These are phyloP conservation scores for Clonostachys solani DNA, from an alignment of 2,329 filamentous ascomycete genomes.

Conservation along the genomic window DNA sequence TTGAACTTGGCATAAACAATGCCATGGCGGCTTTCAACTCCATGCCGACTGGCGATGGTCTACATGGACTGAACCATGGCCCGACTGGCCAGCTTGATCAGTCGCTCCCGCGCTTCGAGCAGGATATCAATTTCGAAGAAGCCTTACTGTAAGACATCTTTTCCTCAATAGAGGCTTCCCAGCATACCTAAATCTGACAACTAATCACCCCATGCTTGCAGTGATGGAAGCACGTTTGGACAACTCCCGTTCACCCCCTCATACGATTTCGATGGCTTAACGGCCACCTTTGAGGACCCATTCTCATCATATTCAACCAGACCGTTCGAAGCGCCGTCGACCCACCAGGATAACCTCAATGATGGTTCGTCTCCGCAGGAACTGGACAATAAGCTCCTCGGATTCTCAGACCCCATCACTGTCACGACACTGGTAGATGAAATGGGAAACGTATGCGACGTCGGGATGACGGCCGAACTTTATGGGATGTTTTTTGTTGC, in stretches of 20 bases:
- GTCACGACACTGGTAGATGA: slow-evolving; percentile 63
- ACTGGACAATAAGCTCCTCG: slow-evolving; percentile 67
- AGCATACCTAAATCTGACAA: no score
- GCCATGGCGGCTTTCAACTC: slow-evolving; percentile 56
- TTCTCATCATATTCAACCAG: slow-evolving; percentile 51
- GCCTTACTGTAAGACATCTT: slow-evolving; percentile 45
- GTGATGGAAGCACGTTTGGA: slow-evolving; percentile 25
- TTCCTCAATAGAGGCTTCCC: not conserved
- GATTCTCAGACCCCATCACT: slow-evolving; percentile 62
- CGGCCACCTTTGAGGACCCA: slow-evolving; percentile 61
- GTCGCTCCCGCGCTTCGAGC: slow-evolving; percentile 45
- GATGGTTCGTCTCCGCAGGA: slow-evolving; percentile 49
- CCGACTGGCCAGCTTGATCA: slow-evolving; percentile 24
- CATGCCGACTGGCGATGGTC: slow-evolving; percentile 43
- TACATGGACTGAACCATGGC: slow-evolving; percentile 36
- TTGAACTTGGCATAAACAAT: slow-evolving; percentile 25
- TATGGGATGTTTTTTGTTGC: slow-evolving; percentile 89
- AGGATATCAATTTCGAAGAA: slow-evolving; percentile 51
- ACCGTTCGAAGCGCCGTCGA: slow-evolving; percentile 37
- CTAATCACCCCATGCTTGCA: slow-evolving; percentile 6
- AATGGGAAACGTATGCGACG: slow-evolving; percentile 55
- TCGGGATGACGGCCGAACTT: slow-evolving; percentile 68
- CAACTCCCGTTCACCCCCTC: slow-evolving; percentile 49
- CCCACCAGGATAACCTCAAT: slow-evolving; percentile 33
- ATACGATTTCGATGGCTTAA: slow-evolving; percentile 58